Evolutionary conservation across 2,329 filamentous ascomycete genomes (phyloP).

Genomic region (Colletotrichum zoysiae): DNA sequence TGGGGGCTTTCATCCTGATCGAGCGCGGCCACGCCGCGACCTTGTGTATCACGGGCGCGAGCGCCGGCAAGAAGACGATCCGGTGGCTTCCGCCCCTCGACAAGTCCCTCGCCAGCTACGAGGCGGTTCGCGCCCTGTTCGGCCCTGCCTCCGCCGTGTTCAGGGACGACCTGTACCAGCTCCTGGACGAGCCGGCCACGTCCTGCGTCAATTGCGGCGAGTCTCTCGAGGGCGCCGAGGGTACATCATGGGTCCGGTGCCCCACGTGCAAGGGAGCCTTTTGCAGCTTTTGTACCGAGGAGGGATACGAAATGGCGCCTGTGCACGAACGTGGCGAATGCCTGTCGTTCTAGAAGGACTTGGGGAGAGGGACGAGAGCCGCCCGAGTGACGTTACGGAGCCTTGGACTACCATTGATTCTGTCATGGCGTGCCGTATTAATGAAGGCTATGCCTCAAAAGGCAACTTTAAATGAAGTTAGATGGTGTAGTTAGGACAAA

Average conservation of each 20-base stretch:
- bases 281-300: not conserved
- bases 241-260: not conserved
- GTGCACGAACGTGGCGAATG: not conserved
- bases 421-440: not conserved
- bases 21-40: not conserved
- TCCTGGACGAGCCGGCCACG: not conserved
- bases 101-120: not conserved
- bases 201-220: not conserved
- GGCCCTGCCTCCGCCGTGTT: not conserved
- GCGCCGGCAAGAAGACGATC: slow-evolving; percentile 2
- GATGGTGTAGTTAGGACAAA: not conserved
- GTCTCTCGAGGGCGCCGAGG: not conserved
- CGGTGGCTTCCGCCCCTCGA: not conserved
- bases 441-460: not conserved
- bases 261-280: not conserved
- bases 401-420: too few relatives aligned
- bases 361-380: fast-evolving
- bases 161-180: not conserved
- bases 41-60: not conserved
- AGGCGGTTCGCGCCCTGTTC: not conserved
- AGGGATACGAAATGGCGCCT: not conserved
- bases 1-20: not conserved
- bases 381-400: not conserved
- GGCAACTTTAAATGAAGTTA: not conserved
- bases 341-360: not conserved